Evolutionary conservation across 73 alveolate species (phyloP), one percentile per base, ranked within the genome.

Genomic region (Paramecium octaurelia): DNA sequence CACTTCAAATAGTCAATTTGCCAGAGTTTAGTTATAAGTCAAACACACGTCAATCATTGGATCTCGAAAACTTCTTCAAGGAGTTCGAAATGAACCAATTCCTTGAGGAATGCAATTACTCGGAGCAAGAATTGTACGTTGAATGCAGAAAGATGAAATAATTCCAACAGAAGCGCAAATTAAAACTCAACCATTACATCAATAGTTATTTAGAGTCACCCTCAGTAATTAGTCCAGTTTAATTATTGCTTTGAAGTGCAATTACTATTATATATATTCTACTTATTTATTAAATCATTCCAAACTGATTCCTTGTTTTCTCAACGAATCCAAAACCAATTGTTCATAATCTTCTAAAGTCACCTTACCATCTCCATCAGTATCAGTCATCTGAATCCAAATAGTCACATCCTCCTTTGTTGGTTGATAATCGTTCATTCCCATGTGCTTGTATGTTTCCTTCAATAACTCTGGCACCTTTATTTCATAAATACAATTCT

Each of bases 281-380:
- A 64, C 84, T 64, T 64, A 64, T 64, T 54, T 54, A 54, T 54
- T 54, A 18, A 54, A 54, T 80, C 91, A 80, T 80, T 80, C 91
- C 27, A 80, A 80, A 80, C 91, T 80, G 70, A 89, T 89, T 27
- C 94, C 94, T 46, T 77, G 50, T 50, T 89, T 27, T 54, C 75
- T 70, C 8, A 89, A 85, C 9, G 92, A 70, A 16, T 50, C 70
- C 42, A 89, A 42, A 27, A 89, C 88, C 75, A 89, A 71, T 50
- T 89, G 42, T 89, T 89, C 94, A 50, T 70, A 89, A n/a, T 89
- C 94, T 16, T 70, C 80, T 70, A 89, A 70, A 8, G 94, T 70
- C 12, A 89, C 88, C 48, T 89, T 89, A 24, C 94, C 94, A 89
- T 89, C 94, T 40, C 75, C 88, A 46, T 89, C 94, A 35, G 92